A percentile compares a stretch with the other conserved stretches of the same genome.
phyloP scores from a whole-genome alignment of 2,329 filamentous ascomycete species.

The Fusarium fujikuroi region DNA sequence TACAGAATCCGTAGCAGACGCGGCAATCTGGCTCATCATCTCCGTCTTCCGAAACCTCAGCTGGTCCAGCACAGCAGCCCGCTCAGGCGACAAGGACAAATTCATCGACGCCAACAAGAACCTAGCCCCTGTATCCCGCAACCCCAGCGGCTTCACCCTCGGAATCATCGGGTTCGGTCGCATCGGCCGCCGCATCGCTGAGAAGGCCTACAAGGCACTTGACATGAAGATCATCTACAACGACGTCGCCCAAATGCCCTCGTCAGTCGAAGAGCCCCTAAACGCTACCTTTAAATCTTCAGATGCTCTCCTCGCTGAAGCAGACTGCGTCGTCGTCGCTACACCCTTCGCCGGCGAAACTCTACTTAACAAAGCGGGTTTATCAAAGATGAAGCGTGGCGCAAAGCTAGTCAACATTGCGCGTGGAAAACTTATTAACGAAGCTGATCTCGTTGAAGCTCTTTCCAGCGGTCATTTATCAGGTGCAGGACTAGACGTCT shows the following conservation, averaged over 20 bases:
- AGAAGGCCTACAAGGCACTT: slow-evolving; percentile 43
- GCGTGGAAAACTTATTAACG: slow-evolving; percentile 77
- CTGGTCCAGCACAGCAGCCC: slow-evolving; percentile 41
- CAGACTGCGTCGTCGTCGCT: slow-evolving; percentile 42
- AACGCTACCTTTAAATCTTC: slow-evolving; percentile 33
- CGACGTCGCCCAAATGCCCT: slow-evolving; percentile 39
- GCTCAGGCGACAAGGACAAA: slow-evolving; percentile 41
- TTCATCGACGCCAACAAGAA: slow-evolving; percentile 42
- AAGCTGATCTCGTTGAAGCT: slow-evolving; percentile 74
- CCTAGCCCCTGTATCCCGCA: slow-evolving; percentile 39
- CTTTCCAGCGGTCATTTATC: slow-evolving; percentile 70
- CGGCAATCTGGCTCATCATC: slow-evolving; percentile 45
- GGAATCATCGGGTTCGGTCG: slow-evolving; percentile 43
- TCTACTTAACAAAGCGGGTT: slow-evolving; percentile 60
- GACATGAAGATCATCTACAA: slow-evolving; percentile 47
- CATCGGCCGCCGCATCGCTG: slow-evolving; percentile 42
- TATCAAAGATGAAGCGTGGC: slow-evolving; percentile 76
- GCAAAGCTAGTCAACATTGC: slow-evolving; percentile 78
- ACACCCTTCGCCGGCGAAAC: slow-evolving; percentile 41
- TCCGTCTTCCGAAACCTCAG: slow-evolving; percentile 43
- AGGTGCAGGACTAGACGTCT: slow-evolving; percentile 75
- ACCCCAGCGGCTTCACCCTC: slow-evolving; percentile 40
- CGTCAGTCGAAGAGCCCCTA: slow-evolving; percentile 22
- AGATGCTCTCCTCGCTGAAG: slow-evolving; percentile 39
- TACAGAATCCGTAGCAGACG: slow-evolving; percentile 44